Conservation (phyloP, 768 basidiomycete genomes). For the Russula virescens region DNA sequence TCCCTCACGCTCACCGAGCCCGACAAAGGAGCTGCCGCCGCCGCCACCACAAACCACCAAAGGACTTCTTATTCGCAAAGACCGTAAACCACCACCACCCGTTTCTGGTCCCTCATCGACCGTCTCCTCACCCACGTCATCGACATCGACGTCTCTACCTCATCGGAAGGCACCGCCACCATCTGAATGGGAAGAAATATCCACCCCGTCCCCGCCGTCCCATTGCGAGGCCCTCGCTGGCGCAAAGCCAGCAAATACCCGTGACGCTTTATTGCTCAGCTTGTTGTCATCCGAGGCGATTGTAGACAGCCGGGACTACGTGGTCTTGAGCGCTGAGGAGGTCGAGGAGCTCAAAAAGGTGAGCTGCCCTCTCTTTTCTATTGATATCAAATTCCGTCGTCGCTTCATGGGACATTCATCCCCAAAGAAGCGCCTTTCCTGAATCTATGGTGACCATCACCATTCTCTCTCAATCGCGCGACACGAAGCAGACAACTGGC, state of each 20-base stretch:
- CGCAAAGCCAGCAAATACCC: slow-evolving; percentile 41
- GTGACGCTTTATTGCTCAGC: slow-evolving; percentile 84
- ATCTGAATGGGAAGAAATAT: background rate
- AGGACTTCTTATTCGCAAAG: slow-evolving; percentile 26
- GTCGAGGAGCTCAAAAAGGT: slow-evolving; percentile 70
- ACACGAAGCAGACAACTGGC: background rate
- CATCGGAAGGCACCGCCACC: slow-evolving; percentile 15
- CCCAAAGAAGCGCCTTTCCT: background rate
- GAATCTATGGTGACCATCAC: background rate
- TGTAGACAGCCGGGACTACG: slow-evolving; percentile 81
- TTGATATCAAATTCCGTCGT: background rate
- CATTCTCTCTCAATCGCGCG: background rate
- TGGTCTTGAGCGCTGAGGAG: slow-evolving; percentile 68
- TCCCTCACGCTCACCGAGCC: slow-evolving; percentile 25
- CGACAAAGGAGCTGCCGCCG: slow-evolving; percentile 15
- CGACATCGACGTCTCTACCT: slow-evolving; percentile 4
- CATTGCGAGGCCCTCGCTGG: background rate
- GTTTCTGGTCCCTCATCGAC: slow-evolving; percentile 29
- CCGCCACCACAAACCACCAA: slow-evolving; percentile 15
- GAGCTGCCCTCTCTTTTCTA: slow-evolving; percentile 26
- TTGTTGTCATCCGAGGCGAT: slow-evolving; percentile 90
- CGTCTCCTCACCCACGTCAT: slow-evolving; percentile 18
- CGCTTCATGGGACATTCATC: background rate
- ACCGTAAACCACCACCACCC: slow-evolving; percentile 26
- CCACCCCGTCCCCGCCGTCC: background rate